A percentile compares a stretch with the other conserved stretches of the same genome.
Evolutionary conservation across 1,284 basidiomycete species (phyloP).

Genomic region (Garcileccinum viscosum): DNA sequence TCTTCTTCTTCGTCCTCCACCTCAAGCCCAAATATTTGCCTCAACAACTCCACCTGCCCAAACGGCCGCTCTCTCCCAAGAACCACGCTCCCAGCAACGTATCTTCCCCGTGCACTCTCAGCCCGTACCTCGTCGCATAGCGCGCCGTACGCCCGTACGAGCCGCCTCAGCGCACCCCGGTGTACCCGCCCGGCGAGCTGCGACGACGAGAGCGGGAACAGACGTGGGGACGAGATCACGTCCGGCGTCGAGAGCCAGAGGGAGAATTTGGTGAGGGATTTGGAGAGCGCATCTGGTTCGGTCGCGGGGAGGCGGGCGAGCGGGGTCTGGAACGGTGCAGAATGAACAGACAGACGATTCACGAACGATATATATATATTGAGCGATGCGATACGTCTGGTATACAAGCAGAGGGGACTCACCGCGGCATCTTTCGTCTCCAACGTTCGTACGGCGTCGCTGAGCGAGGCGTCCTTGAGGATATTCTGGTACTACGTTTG

Average conservation of each 20-base stretch:
- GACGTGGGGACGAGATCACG: slow-evolving; percentile 79
- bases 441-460: slow-evolving; percentile 66
- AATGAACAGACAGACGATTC: background rate
- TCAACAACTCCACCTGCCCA: slow-evolving; percentile 72
- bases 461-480: slow-evolving; percentile 76
- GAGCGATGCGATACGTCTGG: background rate
- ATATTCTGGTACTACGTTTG: slow-evolving; percentile 70
- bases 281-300: slow-evolving; percentile 59
- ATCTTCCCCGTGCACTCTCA: slow-evolving; percentile 58
- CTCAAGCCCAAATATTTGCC: slow-evolving; percentile 78
- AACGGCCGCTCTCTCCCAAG: slow-evolving; percentile 84
- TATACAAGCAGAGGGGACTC: slow-evolving; percentile 32
- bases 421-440: slow-evolving; percentile 61
- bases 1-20: slow-evolving; percentile 33
- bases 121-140: slow-evolving; percentile 81
- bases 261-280: slow-evolving; percentile 65
- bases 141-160: slow-evolving; percentile 72
- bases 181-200: slow-evolving; percentile 75
- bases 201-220: slow-evolving; percentile 75
- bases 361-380: background rate
- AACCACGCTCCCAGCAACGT: slow-evolving; percentile 88
- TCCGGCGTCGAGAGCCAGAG: slow-evolving; percentile 71
- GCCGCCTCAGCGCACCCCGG: slow-evolving; percentile 69
- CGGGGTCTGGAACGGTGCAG: slow-evolving; percentile 59
- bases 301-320: slow-evolving; percentile 69